Conservation (phyloP, 2,329 filamentous ascomycete genomes). For the Pseudonectria buxi region DNA sequence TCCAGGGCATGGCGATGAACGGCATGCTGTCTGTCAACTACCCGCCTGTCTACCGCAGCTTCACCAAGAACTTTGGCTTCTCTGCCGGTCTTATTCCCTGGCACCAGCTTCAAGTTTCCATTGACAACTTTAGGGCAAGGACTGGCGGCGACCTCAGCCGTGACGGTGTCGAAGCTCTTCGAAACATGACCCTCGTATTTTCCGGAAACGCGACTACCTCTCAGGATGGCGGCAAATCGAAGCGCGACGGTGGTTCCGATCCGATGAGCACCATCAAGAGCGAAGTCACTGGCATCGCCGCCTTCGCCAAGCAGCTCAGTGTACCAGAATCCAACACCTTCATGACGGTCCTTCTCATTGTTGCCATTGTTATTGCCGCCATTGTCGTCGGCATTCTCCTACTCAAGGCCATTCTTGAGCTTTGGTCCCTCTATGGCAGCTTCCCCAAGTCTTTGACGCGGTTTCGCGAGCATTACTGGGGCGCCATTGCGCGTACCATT, state of each 20-base stretch:
- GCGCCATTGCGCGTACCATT: conserved; percentile 79
- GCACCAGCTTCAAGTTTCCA: conserved; percentile 69
- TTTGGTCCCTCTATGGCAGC: conserved; percentile 81
- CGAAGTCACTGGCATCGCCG: conserved; percentile 61
- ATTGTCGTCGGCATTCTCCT: conserved; percentile 83
- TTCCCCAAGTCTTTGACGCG: conserved; percentile 74
- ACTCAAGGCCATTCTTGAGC: conserved; percentile 84
- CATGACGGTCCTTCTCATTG: conserved; percentile 87
- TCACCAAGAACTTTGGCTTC: conserved; percentile 89
- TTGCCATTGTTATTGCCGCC: conserved; percentile 76
- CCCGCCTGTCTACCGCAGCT: conserved; percentile 80
- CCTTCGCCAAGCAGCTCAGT: conserved; percentile 72
- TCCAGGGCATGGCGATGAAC: conserved; percentile 90
- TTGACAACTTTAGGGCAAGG: conserved; percentile 71
- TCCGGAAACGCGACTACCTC: conserved; percentile 49
- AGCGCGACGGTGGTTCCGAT: conserved; percentile 39
- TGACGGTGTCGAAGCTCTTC: conserved; percentile 69
- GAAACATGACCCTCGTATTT: conserved; percentile 70
- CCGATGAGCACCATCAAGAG: conserved; percentile 25
- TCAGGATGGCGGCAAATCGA: conserved; percentile 36
- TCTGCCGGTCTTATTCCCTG: conserved; percentile 79
- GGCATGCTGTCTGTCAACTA: conserved; percentile 92
- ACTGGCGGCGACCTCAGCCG: conserved; percentile 84
- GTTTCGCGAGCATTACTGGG: conserved; percentile 97
- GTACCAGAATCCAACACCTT: conserved; percentile 89